These are phyloP conservation scores for Wallacemonas sp. DNA, from an alignment of 208 protist genomes.

Conservation along the genomic window DNA sequence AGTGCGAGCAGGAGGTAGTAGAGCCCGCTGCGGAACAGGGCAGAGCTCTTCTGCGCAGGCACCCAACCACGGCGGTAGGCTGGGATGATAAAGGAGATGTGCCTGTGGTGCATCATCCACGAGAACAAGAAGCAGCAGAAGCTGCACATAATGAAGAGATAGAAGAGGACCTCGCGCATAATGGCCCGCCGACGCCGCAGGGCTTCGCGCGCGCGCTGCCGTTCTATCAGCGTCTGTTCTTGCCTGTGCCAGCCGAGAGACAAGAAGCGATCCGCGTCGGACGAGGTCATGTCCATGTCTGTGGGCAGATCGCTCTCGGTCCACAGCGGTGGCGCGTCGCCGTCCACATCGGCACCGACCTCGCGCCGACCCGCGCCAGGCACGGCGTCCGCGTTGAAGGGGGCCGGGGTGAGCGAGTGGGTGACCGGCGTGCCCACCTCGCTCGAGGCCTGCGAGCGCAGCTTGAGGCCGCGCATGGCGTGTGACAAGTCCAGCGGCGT, in stretches of 20 bases:
- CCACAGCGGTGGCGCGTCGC: too few relatives aligned
- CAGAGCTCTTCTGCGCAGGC: slow-evolving; percentile 15
- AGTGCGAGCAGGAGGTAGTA: slow-evolving; percentile 32
- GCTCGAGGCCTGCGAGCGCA: not conserved
- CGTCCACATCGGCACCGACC: too few relatives aligned
- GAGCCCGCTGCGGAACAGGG: slow-evolving; percentile 20
- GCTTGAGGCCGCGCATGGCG: not conserved
- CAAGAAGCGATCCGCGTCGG: not conserved
- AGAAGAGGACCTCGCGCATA: slow-evolving; percentile 3
- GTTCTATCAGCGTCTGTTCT: not conserved
- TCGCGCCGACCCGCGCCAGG: not conserved
- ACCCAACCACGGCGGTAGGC: slow-evolving; percentile 25
- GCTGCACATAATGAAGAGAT: slow-evolving; percentile 2
- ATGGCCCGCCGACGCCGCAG: not conserved
- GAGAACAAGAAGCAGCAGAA: slow-evolving; percentile 37
- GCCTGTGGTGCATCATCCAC: slow-evolving; percentile 37
- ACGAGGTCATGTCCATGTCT: not conserved
- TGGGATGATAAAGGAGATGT: slow-evolving; percentile 33
- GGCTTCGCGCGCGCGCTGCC: not conserved
- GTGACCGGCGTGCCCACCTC: not conserved
- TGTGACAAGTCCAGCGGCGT: not conserved
- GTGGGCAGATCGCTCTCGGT: too few relatives aligned
- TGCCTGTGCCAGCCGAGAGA: not conserved
- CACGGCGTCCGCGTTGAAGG: not conserved
- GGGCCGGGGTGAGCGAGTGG: not conserved